A percentile compares a stretch with the other conserved stretches of the same genome.
These are phyloP conservation scores for Yamadazyma sp. DNA, from an alignment of 805 yeast species.

Conservation along the genomic window DNA sequence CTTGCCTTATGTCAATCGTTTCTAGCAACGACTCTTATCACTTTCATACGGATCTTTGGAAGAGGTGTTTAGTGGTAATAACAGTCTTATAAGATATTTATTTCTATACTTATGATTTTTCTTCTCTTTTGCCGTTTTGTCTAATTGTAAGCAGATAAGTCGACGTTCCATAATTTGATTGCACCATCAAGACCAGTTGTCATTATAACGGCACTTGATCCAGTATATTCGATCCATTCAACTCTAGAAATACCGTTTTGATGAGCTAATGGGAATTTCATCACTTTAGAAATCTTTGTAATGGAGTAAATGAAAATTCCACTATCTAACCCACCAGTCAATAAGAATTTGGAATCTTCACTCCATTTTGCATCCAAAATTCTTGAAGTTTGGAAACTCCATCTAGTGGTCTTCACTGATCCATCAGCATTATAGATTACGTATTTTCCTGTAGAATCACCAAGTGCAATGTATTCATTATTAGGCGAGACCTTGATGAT, in stretches of 20 bases:
- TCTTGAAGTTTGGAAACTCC: constrained; percentile 92
- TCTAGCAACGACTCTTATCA: too few species aligned
- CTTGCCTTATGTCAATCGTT: too few species aligned
- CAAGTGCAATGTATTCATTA: constrained; percentile 70
- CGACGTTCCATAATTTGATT: constrained; percentile 67
- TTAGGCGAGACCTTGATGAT: constrained; percentile 68
- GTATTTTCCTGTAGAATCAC: constrained; percentile 85
- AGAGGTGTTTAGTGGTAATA: too few species aligned
- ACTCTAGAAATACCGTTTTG: constrained; percentile 82
- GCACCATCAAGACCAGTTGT: constrained; percentile 82
- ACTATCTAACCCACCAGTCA: constrained; percentile 82
- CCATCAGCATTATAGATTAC: constrained; percentile 62
- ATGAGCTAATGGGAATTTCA: constrained; percentile 76
- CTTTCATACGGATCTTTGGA: too few species aligned
- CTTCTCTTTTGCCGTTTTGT: too few species aligned
- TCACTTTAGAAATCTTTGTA: constrained; percentile 69
- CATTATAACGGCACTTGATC: constrained; percentile 39
- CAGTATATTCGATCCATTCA: constrained; percentile 56
- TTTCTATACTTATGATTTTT: too few species aligned
- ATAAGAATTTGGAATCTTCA: constrained; percentile 64
- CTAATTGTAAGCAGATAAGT: constrained; percentile 1
- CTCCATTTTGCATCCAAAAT: constrained; percentile 81
- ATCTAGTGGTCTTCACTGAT: constrained; percentile 71
- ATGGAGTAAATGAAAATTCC: constrained; percentile 78
- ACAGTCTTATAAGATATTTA: too few species aligned